These are phyloP conservation scores for Lavandula angustifolia DNA, from an alignment of 257 asterid genomes.

Conservation along the genomic window DNA sequence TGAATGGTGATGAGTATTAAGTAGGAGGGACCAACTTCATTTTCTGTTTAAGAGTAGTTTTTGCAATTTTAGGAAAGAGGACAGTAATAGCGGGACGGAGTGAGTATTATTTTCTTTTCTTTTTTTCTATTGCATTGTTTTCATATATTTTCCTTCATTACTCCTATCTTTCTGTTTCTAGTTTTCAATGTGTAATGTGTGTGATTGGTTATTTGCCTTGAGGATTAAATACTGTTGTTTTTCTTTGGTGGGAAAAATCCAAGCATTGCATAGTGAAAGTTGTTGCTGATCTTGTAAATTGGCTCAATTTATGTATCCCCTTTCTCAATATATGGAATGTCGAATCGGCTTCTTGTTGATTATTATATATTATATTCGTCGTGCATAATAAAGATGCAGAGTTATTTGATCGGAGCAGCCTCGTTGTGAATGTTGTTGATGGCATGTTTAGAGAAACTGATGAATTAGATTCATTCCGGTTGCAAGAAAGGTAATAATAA, in stretches of 20 bases:
- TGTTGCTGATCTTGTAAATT: background rate
- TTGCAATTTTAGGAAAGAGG: too few relatives aligned
- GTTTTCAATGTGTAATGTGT: background rate
- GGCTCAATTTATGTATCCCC: slow-evolving; percentile 5
- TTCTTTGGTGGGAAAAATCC: background rate
- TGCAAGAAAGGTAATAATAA: background rate
- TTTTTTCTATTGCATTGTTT: background rate
- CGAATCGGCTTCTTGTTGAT: slow-evolving; percentile 3
- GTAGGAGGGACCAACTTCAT: too few relatives aligned
- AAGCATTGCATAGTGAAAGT: background rate
- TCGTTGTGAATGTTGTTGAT: slow-evolving; percentile 4
- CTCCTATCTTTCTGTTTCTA: background rate
- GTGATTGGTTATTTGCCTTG: slow-evolving; percentile 1
- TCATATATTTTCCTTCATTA: background rate
- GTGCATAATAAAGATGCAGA: background rate
- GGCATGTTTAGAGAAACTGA: background rate
- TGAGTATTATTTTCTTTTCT: background rate
- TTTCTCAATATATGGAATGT: background rate
- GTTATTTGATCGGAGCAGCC: background rate
- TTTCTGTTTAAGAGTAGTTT: too few relatives aligned
- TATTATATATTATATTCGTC: background rate
- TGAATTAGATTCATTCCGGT: background rate
- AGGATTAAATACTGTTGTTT: background rate
- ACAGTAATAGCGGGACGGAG: too few relatives aligned
- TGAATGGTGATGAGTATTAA: too few relatives aligned